Base-by-base conservation (phyloP, 805 yeast species). In the Kluyveromyces starmeri region DNA sequence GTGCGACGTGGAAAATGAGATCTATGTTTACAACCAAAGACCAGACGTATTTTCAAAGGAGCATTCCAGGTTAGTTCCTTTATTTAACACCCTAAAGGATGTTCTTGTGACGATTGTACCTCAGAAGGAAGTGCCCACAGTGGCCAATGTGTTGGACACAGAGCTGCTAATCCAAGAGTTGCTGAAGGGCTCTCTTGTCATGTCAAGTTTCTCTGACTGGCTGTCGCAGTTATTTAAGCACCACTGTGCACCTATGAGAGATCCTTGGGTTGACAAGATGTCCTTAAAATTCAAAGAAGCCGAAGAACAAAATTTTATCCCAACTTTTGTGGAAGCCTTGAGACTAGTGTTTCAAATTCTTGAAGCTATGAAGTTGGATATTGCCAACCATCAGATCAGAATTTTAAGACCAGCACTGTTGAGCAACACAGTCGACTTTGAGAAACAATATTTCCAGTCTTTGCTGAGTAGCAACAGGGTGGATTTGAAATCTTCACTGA, bases 181-280 rank as follows among this genome's bases (percentile, higher is more conserved):
- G 34, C 59, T 71, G 26, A 75, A 73, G 43, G 75, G 80, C 15
- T 72, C 82, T n/a, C 71, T 83, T 47, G 83, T 80, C 54, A 83
- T 82, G 61, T 71, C 75, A 13, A 68, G 71, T 23, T 68, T 85
- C 47, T 71, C 88, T 2, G 67, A 67, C 37, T 83, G 94, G 89
- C 67, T 88, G 27, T 75, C 84, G 2, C 65, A 70, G 20, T 73
- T 85, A 20, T 79, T 89, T 60, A 84, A 86, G 59, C 75, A 78
- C 34, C 95, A 84, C 55, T 86, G 96, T 61, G 95, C 96, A 5
- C 96, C 96, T 42, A 85, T 85, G 94, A 72, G 96, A 53, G 95
- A 84, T 58, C 62, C 73, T 26, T 80, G 92, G 86, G 94, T 88
- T 23, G 83, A 75, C 46, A 83, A 79, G 47, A 83, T 88, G 92